Evolutionary conservation across 345 rosid genomes (phyloP).

Genomic region (Salix koriyanagi): DNA sequence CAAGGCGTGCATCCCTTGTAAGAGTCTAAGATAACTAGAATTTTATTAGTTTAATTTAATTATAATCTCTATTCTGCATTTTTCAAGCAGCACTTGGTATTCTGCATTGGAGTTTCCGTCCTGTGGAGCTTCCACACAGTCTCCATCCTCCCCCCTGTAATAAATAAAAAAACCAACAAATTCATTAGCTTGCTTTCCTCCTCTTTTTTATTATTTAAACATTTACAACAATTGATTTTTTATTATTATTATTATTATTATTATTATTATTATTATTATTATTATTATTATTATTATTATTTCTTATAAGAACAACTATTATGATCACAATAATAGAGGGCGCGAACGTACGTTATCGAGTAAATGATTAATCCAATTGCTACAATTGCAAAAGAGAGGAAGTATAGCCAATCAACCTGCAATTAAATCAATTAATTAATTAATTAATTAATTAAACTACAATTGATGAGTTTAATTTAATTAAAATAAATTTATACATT

Average conservation of each 20-base stretch:
- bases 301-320: neutral
- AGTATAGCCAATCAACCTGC: slow-evolving; percentile 66
- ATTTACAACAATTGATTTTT: too few relatives aligned
- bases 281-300: too few relatives aligned
- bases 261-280: too few relatives aligned
- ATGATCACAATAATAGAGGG: neutral
- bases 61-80: neutral
- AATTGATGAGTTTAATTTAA: too few relatives aligned
- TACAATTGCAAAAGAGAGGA: slow-evolving; percentile 37
- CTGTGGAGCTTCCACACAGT: slow-evolving; percentile 6
- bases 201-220: too few relatives aligned
- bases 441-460: neutral
- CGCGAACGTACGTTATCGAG: slow-evolving; percentile 30
- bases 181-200: neutral
- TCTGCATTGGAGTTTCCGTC: slow-evolving; percentile 4
- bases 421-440: neutral
- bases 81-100: slow-evolving; percentile 28
- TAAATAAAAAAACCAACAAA: neutral
- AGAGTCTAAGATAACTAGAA: too few relatives aligned
- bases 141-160: slow-evolving; percentile 28
- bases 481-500: too few relatives aligned
- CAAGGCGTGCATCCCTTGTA: too few relatives aligned
- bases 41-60: too few relatives aligned
- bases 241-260: neutral
- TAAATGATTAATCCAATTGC: slow-evolving; percentile 41